These are phyloP conservation scores for Cicer yamashitae DNA, from an alignment of 306 rosid genomes.

Conservation along the genomic window DNA sequence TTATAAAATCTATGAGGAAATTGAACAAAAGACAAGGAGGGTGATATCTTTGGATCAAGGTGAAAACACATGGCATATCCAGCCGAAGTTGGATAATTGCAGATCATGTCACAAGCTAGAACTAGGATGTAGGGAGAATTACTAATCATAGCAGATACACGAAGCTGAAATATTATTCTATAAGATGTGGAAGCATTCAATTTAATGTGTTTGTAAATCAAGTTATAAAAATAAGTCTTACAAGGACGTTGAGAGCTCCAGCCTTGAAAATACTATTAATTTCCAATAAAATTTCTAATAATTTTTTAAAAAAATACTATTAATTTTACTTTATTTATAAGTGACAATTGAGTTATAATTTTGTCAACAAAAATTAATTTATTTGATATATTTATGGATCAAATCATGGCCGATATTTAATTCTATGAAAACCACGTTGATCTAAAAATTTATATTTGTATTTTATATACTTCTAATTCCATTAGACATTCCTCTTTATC, in stretches of 20 bases:
- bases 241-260: conserved; percentile 77
- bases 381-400: too few species aligned
- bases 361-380: too few species aligned
- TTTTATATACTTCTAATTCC: too few species aligned
- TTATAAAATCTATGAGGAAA: conserved; percentile 63
- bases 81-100: conserved; percentile 66
- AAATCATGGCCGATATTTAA: too few species aligned
- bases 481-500: too few species aligned
- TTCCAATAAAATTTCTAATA: too few species aligned
- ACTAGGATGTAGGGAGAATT: conserved; percentile 70
- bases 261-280: too few species aligned
- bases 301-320: too few species aligned
- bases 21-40: conserved; percentile 64
- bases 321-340: too few species aligned
- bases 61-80: conserved; percentile 70
- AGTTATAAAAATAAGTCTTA: conserved; percentile 36
- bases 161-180: conserved; percentile 53
- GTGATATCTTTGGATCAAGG: conserved; percentile 63
- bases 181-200: conserved; percentile 7
- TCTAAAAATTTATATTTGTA: too few species aligned
- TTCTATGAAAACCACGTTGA: too few species aligned
- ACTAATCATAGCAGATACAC: conserved; percentile 71
- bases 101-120: conserved; percentile 82
- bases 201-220: conserved; percentile 25
- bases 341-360: too few species aligned